These are phyloP conservation scores for Orbilia blumenaviensis DNA, from an alignment of 2,329 filamentous ascomycete genomes.

Conservation along the genomic window DNA sequence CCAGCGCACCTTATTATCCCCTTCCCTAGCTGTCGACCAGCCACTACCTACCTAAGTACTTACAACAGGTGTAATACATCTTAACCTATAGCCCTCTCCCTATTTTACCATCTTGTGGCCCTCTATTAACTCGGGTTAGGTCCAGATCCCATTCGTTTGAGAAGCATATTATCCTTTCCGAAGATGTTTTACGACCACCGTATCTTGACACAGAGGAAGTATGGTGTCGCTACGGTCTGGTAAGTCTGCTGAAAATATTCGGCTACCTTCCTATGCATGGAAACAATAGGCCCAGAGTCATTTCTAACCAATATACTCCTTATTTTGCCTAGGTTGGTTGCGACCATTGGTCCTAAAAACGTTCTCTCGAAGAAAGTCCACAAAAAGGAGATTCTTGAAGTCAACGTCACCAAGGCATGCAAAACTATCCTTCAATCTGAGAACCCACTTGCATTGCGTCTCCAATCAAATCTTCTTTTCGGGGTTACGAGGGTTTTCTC, in stretches of 20 bases:
- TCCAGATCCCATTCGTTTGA: no score
- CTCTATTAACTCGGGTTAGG: no score
- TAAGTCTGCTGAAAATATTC: constrained; percentile 63
- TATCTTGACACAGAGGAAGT: constrained; percentile 81
- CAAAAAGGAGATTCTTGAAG: constrained; percentile 85
- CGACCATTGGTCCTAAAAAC: constrained; percentile 81
- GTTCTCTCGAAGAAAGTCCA: constrained; percentile 74
- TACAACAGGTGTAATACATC: no score
- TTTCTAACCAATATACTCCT: not conserved
- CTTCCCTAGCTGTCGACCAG: no score
- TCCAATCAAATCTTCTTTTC: constrained; percentile 83
- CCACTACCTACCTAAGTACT: no score
- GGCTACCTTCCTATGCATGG: not conserved
- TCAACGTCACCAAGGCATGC: constrained; percentile 86
- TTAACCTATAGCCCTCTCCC: no score
- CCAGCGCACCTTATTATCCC: no score
- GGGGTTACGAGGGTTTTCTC: constrained; percentile 72
- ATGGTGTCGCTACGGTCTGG: constrained; percentile 96
- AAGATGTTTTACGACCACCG: constrained; percentile 58
- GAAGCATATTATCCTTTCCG: not conserved
- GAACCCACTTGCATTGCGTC: constrained; percentile 85
- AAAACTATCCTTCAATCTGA: constrained; percentile 85
- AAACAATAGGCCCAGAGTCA: no score
- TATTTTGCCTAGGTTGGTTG: constrained; percentile 76
- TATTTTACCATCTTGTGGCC: no score